Base-by-base conservation (phyloP, 768 basidiomycete species). In the Pleurotus eryngii region DNA sequence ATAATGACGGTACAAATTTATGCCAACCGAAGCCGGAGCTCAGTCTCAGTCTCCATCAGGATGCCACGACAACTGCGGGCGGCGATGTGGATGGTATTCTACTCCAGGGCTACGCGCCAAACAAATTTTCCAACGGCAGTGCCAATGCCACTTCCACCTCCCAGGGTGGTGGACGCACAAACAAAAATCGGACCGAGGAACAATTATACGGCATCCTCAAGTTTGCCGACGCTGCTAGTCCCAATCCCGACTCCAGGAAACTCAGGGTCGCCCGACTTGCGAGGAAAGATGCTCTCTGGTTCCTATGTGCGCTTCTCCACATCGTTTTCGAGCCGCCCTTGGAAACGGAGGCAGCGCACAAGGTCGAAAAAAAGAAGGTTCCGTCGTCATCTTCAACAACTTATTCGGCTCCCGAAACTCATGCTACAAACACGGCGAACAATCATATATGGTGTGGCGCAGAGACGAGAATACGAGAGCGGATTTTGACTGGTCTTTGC, bases 221-320 rank as follows among this genome's bases (percentile, higher is more conserved):
- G 30, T 35, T 35, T 35, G 30, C 45, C 49, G 47, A 38, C 49
- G 37, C 14, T 56, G 35, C 11, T 49, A 58, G 55, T 43, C 9
- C 51, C 46, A 39, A 55, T 55, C 58, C 57, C 54, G 27, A 57
- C 57, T 49, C 35, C 49, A 58, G 42, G 37, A 57, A 55, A 37
- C 61, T 61, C 45, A 72, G 79, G 54, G 66, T 78, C 57, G 65
- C 63, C 59, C 70, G 67, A 43, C 72, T 83, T 27, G 77, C 74
- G 18, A 70, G 68, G 45, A 81, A 81, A 59, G 82, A 84, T 59
- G 61, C 79, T 22, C 48, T 79, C 9, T 84, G 81, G 81, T 83
- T 80, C 67, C 68, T 82, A 27, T 83, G 81, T 63, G 71, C 70
- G 39, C 59, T 75, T 46, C 65, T 82, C 27, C 77, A 79, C 57